Evolutionary conservation across 2,329 filamentous ascomycete genomes (phyloP), one percentile per base, ranked within the genome.

Genomic region (Trichoderma sp.): DNA sequence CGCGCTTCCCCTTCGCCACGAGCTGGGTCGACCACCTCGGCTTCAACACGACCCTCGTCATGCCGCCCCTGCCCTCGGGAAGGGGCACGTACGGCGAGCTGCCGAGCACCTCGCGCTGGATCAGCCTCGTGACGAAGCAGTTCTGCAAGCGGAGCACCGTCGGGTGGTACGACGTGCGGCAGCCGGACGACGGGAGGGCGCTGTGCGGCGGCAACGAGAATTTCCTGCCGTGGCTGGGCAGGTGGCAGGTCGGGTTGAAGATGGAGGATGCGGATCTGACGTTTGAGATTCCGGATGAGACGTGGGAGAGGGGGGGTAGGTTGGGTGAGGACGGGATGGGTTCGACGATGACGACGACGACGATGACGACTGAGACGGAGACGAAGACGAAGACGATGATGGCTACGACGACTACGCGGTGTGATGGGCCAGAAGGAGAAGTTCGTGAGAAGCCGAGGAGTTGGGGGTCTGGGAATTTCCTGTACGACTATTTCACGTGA

Each of bases 21-120:
- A 68, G 67, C 1, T 74, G 77, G 71, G 65, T 78, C 21, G 73
- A 74, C 17, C 77, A 76, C 64, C 50, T 83, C 21, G 80, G 82
- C 19, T 64, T 83, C 39, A 74, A 81, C 65, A 69, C 76, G 1
- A 76, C 73, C 0, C 71, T 84, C 10, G 79, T 81, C n/a, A 79
- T 82, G 50, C 83, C 83, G 3, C 83, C 83, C 0, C 70, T 85
- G 0, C 82, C 82, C 0, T 68, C 71, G 2, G 80, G 79, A 4
- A 51, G 70, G 3, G 77, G 75, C 4, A 75, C 72, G 47, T 74
- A 77, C 51, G 75, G 71, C 39, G 82, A 83, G 70, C 72, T 84
- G 1, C 74, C 77, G 1, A 80, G 81, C 2, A 84, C 82, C 0
- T 71, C 79, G 17, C 70, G 71, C n/a, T 85, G 83, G 83, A 79